Percentiles rank a stretch among this genome's conserved stretches.
These are phyloP conservation scores for Globisporangium lucens DNA, from an alignment of 352 stramenopile genomes.

Conservation along the genomic window DNA sequence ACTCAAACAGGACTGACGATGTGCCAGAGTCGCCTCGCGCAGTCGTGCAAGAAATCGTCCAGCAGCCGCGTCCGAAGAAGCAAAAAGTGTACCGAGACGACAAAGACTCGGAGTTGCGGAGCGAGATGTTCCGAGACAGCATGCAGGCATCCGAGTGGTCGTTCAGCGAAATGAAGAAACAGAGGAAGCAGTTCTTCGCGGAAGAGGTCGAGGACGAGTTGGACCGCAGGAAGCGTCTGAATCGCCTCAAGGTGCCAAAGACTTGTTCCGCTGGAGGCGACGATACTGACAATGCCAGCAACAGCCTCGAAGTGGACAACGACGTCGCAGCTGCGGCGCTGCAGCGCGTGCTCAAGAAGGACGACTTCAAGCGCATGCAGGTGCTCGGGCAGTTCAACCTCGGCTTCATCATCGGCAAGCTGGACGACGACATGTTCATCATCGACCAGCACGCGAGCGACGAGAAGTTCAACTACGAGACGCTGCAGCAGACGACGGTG, in stretches of 20 bases:
- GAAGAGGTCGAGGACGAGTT: constrained; percentile 38
- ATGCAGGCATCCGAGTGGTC: constrained; percentile 27
- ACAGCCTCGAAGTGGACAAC: constrained; percentile 29
- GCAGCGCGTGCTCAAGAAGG: constrained; percentile 82
- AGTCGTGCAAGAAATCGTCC: constrained; percentile 5
- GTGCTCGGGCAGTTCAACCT: constrained; percentile 98
- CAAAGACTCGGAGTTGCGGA: not conserved
- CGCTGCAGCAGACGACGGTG: constrained; percentile 75
- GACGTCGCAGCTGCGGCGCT: constrained; percentile 45
- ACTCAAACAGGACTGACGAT: not conserved
- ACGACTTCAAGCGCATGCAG: constrained; percentile 91
- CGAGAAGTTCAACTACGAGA: constrained; percentile 88
- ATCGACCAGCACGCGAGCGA: constrained; percentile 99
- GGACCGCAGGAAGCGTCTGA: constrained; percentile 20
- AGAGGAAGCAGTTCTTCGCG: constrained; percentile 39
- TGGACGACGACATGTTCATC: constrained; percentile 95
- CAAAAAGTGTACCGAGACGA: constrained; percentile 10
- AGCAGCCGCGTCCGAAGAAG: constrained; percentile 14
- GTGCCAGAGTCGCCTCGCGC: not conserved
- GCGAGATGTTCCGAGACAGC: not conserved
- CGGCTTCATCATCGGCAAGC: constrained; percentile 94
- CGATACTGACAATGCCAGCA: constrained; percentile 6
- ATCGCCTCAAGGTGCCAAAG: constrained; percentile 32
- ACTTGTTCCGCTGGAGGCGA: constrained; percentile 28
- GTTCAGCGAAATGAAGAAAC: constrained; percentile 34